Conservation (phyloP, 768 basidiomycete species). For the Coprinellus micaceus region DNA sequence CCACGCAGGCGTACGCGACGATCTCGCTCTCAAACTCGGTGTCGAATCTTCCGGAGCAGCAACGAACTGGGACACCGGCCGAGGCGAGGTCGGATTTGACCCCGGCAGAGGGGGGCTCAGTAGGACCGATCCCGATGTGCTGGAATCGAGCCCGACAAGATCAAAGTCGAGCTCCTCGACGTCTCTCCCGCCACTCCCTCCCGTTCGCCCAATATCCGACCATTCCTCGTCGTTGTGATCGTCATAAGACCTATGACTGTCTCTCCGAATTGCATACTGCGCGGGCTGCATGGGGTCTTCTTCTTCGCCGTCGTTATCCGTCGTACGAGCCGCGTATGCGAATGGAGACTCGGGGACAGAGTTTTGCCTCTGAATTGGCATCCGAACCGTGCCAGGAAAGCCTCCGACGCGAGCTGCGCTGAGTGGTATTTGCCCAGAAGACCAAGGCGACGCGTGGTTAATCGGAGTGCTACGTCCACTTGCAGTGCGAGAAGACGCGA, state of each 20-base stretch:
- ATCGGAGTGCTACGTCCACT: constrained; percentile 5
- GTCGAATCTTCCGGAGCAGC: constrained; percentile 30
- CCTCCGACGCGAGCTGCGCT: constrained; percentile 1
- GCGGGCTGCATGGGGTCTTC: constrained; percentile 49
- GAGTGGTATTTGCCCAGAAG: constrained; percentile 7
- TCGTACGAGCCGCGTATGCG: constrained; percentile 37
- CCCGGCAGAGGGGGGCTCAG: constrained; percentile 1
- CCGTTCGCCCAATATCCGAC: constrained; percentile 23
- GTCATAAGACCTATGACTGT: constrained; percentile 23
- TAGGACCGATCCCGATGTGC: constrained; percentile 2
- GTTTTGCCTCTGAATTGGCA: constrained; percentile 17
- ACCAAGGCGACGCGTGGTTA: constrained; percentile 6
- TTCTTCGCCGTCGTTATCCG: constrained; percentile 42
- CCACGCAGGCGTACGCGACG: constrained; percentile 29
- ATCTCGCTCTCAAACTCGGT: constrained; percentile 8
- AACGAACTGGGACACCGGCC: constrained; percentile 30
- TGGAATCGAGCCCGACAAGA: constrained; percentile 3
- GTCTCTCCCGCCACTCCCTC: constrained; percentile 8
- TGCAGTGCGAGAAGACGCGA: constrained; percentile 10
- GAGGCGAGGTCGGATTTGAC: constrained; percentile 11
- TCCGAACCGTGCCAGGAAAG: constrained; percentile 10
- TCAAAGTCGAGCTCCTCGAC: constrained; percentile 14
- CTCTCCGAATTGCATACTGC: constrained; percentile 43
- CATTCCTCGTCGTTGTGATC: constrained; percentile 37
- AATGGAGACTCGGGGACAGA: constrained; percentile 22